Evolutionary conservation across 306 rosid species (phyloP), one percentile per base, ranked within the genome.

Genomic region (Castanopsis chinensis): DNA sequence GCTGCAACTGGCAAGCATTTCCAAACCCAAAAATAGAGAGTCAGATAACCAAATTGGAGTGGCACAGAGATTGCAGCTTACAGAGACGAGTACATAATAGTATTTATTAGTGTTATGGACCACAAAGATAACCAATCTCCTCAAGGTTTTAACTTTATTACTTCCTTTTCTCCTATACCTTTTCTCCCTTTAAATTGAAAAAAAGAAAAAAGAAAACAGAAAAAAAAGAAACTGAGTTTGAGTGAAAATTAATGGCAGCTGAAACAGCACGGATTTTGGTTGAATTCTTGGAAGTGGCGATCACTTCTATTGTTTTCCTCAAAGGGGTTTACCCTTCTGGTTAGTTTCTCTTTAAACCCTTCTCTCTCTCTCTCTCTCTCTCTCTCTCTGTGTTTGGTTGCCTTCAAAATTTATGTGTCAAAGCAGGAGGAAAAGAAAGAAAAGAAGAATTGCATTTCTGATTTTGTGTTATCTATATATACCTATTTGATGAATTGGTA

Each of bases 311-410:
- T 71, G 91, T 94, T 80, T 90, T 87, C 87, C 93, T 92, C 81
- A 92, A 92, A 90, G 92, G 93, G 53, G 33, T 92, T 83, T 94
- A 94, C 77, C 97, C 97, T 80, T 81, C 92, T 41, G 97, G 98
- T 94, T 67, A n/a, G 69, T 74, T 49, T 81, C 72, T 79, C 21
- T 55, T 74, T 33, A 20, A 23, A 18, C 13, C 28, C 28, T 6
- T 74, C 67, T 71, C 59, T 23, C 18, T 53, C 52, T 3, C 52
- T 11, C 15, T 71, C 55, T 71, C 59, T 35, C 18, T 56, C 43
- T 12, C 12, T 43, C 51, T 43, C 51, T 45, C 54, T 35, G 5
- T 53, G 65, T 81, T 84, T 78, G 84, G 56, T 79, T 85, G 71
- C 72, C 72, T 37, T 10, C 51, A 65, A 74, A 79, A n/a, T 25